phyloP scores from a whole-genome alignment of 1,139 yeast species.

The Insectozyma bohioensis region DNA sequence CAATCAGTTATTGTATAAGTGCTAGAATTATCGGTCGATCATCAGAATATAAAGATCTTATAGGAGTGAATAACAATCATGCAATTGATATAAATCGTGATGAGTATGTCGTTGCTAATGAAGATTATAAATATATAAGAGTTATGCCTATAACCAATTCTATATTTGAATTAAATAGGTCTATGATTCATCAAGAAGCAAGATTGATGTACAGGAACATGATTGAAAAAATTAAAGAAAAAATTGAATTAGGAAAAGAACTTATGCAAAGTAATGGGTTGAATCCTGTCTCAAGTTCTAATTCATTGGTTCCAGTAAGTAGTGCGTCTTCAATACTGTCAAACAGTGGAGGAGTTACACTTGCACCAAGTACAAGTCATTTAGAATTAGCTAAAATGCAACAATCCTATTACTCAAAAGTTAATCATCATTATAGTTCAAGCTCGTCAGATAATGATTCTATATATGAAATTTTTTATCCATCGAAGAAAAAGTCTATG shows the following conservation, averaged over 20 bases:
- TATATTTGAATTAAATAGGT: slow-evolving; percentile 28
- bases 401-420: slow-evolving; percentile 28
- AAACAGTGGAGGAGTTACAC: background rate
- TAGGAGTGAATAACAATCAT: slow-evolving; percentile 16
- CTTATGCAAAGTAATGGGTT: slow-evolving; percentile 12
- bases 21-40: slow-evolving; percentile 39
- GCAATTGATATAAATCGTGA: slow-evolving; percentile 21
- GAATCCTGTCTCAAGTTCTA: slow-evolving; percentile 10
- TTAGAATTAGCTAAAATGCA: slow-evolving; percentile 31
- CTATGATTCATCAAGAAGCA: slow-evolving; percentile 36
- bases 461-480: slow-evolving; percentile 31
- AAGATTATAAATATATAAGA: slow-evolving; percentile 29
- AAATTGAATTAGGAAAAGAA: slow-evolving; percentile 25
- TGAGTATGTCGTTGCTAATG: slow-evolving; percentile 40
- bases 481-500: slow-evolving; percentile 32
- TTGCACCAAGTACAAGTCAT: slow-evolving; percentile 22
- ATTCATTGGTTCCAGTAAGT: slow-evolving; percentile 5
- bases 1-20: slow-evolving; percentile 36
- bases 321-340: slow-evolving; percentile 4
- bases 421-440: slow-evolving; percentile 5
- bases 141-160: slow-evolving; percentile 26
- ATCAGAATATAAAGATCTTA: slow-evolving; percentile 25
- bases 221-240: slow-evolving; percentile 27
- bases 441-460: slow-evolving; percentile 7
- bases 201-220: slow-evolving; percentile 26